phyloP scores from a whole-genome alignment of 1,284 basidiomycete genomes.

The Austroboletus olivaceoglutinosus region DNA sequence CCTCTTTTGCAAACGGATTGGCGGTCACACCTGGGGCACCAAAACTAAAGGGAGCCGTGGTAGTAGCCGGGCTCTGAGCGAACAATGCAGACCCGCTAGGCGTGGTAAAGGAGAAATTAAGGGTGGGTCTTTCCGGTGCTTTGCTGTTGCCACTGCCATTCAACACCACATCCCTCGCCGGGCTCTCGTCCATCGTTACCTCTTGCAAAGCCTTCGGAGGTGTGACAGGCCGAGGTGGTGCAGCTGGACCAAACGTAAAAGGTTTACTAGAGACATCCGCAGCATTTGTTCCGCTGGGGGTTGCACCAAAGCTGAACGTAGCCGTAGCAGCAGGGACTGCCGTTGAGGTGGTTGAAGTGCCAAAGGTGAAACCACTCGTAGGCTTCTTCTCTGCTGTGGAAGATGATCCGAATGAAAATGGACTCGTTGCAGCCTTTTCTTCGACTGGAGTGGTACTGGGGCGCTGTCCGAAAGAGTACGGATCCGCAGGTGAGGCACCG shows the following conservation, averaged over 20 bases:
- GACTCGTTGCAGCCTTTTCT: slow-evolving; percentile 19
- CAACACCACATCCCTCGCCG: slow-evolving; percentile 49
- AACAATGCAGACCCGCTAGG: slow-evolving; percentile 40
- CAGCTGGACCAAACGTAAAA: slow-evolving; percentile 30
- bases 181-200: slow-evolving; percentile 70
- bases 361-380: slow-evolving; percentile 31
- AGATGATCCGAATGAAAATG: slow-evolving; percentile 33
- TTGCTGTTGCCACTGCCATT: slow-evolving; percentile 30
- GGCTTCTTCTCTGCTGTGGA: slow-evolving; percentile 27
- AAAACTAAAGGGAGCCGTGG: slow-evolving; percentile 33
- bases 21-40: slow-evolving; percentile 13
- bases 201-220: slow-evolving; percentile 59
- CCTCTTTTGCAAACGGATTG: slow-evolving; percentile 36
- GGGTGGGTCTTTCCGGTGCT: slow-evolving; percentile 36
- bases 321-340: slow-evolving; percentile 21
- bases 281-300: slow-evolving; percentile 26
- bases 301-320: slow-evolving; percentile 34
- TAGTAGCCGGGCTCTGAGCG: slow-evolving; percentile 33
- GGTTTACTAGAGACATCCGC: slow-evolving; percentile 33
- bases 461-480: slow-evolving; percentile 32
- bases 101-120: slow-evolving; percentile 46
- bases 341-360: slow-evolving; percentile 23
- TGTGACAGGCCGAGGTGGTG: slow-evolving; percentile 42
- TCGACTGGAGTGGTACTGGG: slow-evolving; percentile 18
- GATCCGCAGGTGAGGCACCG: slow-evolving; percentile 16